A percentile compares a stretch with the other conserved stretches of the same genome.
Evolutionary conservation across 2,329 filamentous ascomycete genomes (phyloP).

Genomic region (Ascochyta clinopodiicola): DNA sequence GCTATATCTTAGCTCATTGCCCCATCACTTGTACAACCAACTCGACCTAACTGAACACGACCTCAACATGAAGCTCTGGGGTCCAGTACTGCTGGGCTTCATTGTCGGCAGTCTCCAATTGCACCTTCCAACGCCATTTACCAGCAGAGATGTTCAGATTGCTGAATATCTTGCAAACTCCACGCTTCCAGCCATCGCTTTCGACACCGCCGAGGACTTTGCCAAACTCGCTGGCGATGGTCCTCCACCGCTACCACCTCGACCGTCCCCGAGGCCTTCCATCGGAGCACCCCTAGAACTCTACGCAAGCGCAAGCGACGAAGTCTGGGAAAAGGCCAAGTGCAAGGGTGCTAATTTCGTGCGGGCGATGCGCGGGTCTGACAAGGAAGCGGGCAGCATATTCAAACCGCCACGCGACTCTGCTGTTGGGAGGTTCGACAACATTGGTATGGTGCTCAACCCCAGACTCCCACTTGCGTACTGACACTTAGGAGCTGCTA

Average conservation of each 20-base stretch:
- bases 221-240: not conserved
- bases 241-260: not conserved
- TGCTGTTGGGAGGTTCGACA: not conserved
- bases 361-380: not conserved
- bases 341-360: slow-evolving; percentile 8
- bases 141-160: too few species aligned
- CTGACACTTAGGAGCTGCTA: not conserved
- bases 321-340: slow-evolving; percentile 1
- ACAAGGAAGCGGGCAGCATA: slow-evolving; percentile 1
- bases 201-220: not conserved
- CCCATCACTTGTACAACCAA: too few species aligned
- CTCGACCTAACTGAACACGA: not conserved
- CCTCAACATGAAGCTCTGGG: not conserved
- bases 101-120: not conserved
- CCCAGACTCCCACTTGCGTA: not conserved
- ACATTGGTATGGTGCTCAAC: not conserved
- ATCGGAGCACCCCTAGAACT: not conserved
- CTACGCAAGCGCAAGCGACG: slow-evolving; percentile 2
- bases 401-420: not conserved
- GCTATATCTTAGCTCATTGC: not conserved
- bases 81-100: not conserved
- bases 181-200: not conserved
- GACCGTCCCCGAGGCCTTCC: not conserved
- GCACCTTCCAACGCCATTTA: not conserved
- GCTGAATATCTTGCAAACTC: not conserved